These are phyloP conservation scores for Leptodermis oblonga DNA, from an alignment of 257 asterid species.

Conservation along the genomic window DNA sequence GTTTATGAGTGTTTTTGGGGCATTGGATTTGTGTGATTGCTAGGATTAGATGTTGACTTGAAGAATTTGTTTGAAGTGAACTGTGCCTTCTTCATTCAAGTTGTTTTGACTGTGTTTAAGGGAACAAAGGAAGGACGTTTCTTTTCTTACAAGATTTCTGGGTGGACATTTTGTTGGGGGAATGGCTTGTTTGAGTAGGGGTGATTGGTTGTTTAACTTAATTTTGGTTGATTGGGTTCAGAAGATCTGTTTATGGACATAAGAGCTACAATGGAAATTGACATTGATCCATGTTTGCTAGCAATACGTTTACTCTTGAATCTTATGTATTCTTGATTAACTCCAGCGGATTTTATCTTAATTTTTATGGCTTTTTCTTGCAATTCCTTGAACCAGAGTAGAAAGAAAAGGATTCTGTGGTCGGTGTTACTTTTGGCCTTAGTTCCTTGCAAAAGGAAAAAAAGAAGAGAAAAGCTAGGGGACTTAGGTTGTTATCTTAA, in stretches of 20 bases:
- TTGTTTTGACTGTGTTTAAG: background rate
- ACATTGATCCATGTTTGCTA: background rate
- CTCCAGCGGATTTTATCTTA: background rate
- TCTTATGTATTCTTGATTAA: background rate
- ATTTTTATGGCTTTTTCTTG: background rate
- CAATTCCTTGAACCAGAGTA: too few species aligned
- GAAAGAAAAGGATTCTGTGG: background rate
- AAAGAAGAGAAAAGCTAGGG: background rate
- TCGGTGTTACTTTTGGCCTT: background rate
- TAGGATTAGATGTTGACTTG: background rate
- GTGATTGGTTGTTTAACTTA: background rate
- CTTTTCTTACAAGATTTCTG: background rate
- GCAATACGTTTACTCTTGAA: background rate
- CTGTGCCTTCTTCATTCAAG: background rate
- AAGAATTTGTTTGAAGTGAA: background rate
- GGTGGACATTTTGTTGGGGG: background rate
- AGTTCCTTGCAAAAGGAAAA: background rate
- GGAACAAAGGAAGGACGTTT: background rate
- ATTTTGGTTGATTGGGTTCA: background rate
- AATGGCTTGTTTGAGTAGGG: background rate
- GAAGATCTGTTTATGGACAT: background rate
- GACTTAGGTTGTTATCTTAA: background rate
- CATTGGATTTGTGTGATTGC: too few species aligned
- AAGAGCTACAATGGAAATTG: background rate
- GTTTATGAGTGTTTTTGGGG: background rate